phyloP scores from a whole-genome alignment of 768 basidiomycete genomes.

The Cyathus striatus region DNA sequence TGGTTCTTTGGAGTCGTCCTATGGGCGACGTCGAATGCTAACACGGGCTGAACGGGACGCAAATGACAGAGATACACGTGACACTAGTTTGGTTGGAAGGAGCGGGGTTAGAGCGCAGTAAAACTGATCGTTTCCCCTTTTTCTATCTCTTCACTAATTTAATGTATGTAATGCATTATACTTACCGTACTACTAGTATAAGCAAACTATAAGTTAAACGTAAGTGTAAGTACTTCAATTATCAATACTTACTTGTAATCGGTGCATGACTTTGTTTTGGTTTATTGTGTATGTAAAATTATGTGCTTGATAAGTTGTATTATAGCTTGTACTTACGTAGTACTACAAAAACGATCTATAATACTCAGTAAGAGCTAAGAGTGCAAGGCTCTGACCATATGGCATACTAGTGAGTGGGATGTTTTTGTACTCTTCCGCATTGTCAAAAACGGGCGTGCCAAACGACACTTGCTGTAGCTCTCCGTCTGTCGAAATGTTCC shows the following conservation, averaged over 20 bases:
- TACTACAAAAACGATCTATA: constrained; percentile 34
- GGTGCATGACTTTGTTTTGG: no score
- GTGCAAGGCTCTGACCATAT: constrained; percentile 49
- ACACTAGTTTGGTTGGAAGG: no score
- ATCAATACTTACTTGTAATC: no score
- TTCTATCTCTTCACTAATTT: no score
- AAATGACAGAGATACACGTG: constrained; percentile 12
- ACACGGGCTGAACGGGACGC: constrained; percentile 36
- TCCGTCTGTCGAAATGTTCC: constrained; percentile 38
- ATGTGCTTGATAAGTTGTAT: not conserved
- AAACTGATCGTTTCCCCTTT: no score
- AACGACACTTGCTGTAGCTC: constrained; percentile 45
- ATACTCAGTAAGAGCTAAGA: constrained; percentile 44
- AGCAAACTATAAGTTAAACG: no score
- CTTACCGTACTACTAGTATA: no score
- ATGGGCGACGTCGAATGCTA: constrained; percentile 31
- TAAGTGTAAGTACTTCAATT: no score
- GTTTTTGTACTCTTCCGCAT: constrained; percentile 42
- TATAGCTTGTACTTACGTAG: no score
- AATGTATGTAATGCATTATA: no score
- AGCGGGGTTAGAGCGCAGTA: no score
- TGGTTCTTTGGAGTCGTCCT: no score
- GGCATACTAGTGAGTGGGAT: constrained; percentile 55
- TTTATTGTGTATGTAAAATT: not conserved
- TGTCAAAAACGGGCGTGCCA: constrained; percentile 47